Conservation (phyloP, 2,329 filamentous ascomycete genomes). For the Dothideomycetidae sp. region DNA sequence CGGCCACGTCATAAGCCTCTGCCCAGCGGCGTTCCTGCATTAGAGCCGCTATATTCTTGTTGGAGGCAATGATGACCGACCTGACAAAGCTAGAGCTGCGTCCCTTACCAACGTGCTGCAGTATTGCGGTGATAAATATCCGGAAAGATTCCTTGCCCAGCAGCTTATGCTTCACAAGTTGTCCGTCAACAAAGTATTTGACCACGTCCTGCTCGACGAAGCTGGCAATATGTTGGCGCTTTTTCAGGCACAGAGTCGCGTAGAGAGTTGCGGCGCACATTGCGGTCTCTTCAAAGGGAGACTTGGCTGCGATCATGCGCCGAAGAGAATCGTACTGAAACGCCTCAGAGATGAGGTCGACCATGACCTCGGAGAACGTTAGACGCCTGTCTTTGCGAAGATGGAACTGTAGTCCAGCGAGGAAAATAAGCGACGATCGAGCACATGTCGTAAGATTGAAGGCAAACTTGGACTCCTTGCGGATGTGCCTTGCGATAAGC, state of each 20-base stretch:
- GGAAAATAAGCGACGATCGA: conserved; percentile 30
- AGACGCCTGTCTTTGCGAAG: conserved; percentile 24
- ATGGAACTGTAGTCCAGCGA: conserved; percentile 31
- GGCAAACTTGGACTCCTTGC: conserved; percentile 21
- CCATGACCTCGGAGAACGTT: conserved; percentile 29
- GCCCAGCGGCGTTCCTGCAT: background rate
- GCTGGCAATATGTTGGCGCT: background rate
- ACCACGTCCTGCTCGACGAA: background rate
- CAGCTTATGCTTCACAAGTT: background rate
- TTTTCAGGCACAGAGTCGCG: background rate
- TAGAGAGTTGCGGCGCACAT: background rate
- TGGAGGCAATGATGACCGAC: background rate
- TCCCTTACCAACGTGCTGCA: background rate
- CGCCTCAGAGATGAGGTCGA: conserved; percentile 30
- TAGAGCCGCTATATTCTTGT: background rate
- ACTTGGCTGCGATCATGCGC: conserved; percentile 14
- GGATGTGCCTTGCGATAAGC: conserved; percentile 33
- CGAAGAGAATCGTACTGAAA: conserved; percentile 26
- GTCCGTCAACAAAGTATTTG: background rate
- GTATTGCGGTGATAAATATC: background rate
- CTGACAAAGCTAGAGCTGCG: background rate
- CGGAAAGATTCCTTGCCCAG: background rate
- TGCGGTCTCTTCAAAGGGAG: conserved; percentile 1
- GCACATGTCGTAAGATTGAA: conserved; percentile 24
- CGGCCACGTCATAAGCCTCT: background rate